Percentiles rank a stretch among this genome's conserved stretches.
Conservation (phyloP, 768 basidiomycete genomes). For the Leccinum rimulosum region DNA sequence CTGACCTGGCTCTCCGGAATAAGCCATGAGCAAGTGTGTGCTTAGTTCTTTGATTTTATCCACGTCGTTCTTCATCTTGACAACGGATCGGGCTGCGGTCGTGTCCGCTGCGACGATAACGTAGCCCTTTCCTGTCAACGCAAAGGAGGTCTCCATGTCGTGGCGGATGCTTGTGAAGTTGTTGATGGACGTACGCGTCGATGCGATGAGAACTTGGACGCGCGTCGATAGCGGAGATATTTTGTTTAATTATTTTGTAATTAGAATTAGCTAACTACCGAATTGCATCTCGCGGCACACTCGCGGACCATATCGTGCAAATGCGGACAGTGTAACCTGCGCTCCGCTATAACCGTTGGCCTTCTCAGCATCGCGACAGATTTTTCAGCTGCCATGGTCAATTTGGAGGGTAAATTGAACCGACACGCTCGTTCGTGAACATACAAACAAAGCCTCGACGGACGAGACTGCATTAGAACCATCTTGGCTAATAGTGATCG, state of each 20-base stretch:
- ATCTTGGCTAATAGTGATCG: too few relatives aligned
- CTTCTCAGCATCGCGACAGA: background rate
- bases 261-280: background rate
- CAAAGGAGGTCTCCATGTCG: conserved; percentile 89
- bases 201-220: conserved; percentile 16
- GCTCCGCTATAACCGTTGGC: background rate
- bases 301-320: background rate
- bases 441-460: background rate
- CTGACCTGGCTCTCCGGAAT: conserved; percentile 86
- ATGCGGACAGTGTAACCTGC: background rate
- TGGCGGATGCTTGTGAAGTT: conserved; percentile 14
- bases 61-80: conserved; percentile 96
- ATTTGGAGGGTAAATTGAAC: background rate
- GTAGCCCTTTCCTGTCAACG: conserved; percentile 89
- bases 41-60: conserved; percentile 95
- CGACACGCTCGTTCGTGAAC: background rate
- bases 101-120: conserved; percentile 91
- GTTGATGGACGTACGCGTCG: conserved; percentile 19
- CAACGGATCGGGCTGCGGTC: conserved; percentile 84
- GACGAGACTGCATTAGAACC: too few relatives aligned
- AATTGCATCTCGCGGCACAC: background rate
- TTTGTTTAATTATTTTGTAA: conserved; percentile 15
- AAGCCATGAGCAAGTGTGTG: conserved; percentile 91
- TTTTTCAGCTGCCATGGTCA: background rate
- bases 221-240: conserved; percentile 21